Conservation (phyloP, 331 rosid species). For the Spiraea crenata region DNA sequence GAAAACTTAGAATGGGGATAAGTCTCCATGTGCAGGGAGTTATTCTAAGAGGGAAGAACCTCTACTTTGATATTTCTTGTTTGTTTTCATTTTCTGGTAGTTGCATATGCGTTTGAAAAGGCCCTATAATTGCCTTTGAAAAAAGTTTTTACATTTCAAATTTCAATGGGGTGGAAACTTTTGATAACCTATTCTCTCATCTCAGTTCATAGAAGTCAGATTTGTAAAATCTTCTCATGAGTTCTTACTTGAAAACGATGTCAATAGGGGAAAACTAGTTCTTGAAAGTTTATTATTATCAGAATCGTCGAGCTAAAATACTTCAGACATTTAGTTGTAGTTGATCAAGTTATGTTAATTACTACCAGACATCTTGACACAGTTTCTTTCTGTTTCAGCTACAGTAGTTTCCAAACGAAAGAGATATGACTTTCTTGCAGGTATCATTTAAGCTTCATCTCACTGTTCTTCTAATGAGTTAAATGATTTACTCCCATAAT, state of each 20-base stretch:
- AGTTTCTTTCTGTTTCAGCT: slow-evolving; percentile 56
- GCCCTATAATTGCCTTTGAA: neutral
- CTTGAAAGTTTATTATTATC: neutral
- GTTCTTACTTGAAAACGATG: neutral
- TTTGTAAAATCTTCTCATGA: neutral
- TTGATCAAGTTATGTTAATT: neutral
- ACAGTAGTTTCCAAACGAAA: slow-evolving; percentile 57
- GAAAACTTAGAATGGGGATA: neutral
- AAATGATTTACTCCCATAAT: neutral
- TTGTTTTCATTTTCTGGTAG: neutral
- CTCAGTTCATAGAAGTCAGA: neutral
- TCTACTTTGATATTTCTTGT: neutral
- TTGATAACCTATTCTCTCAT: neutral
- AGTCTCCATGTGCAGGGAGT: neutral
- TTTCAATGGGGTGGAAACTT: neutral
- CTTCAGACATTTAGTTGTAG: neutral
- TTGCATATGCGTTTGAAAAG: neutral
- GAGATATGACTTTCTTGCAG: slow-evolving; percentile 84
- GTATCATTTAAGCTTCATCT: slow-evolving; percentile 35
- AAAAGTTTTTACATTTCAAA: neutral
- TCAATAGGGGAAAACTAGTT: neutral
- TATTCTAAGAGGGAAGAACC: neutral
- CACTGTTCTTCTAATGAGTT: slow-evolving; percentile 12
- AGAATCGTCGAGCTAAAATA: neutral
- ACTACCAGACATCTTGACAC: slow-evolving; percentile 5